A percentile compares a stretch with the other conserved stretches of the same genome.
Evolutionary conservation across 345 rosid species (phyloP).

Genomic region (Eucalyptus decipiens): DNA sequence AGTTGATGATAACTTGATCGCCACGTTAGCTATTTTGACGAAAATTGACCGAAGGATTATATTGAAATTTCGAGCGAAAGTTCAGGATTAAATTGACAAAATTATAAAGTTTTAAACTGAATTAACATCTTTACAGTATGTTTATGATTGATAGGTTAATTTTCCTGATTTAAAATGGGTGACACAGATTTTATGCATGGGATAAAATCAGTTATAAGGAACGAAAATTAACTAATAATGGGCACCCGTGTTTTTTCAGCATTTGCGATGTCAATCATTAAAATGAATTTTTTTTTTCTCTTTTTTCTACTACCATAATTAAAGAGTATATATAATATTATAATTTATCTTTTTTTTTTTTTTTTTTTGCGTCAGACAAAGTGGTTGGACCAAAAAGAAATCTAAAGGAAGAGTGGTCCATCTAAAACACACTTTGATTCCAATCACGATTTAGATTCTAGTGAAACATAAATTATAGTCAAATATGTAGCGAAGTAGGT

Average conservation of each 20-base stretch:
- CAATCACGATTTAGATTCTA: background rate
- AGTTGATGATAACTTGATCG: too few species aligned
- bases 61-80: rapidly evolving
- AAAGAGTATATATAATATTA: background rate
- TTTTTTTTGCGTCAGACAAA: too few species aligned
- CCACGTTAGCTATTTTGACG: too few species aligned
- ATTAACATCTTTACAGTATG: too few species aligned
- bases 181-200: too few species aligned
- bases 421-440: background rate
- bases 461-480: background rate
- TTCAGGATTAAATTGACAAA: background rate
- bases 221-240: background rate
- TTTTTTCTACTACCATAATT: background rate
- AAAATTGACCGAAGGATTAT: too few species aligned
- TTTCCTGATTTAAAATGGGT: too few species aligned
- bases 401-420: too few species aligned
- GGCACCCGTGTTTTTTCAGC: background rate
- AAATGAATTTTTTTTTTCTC: background rate
- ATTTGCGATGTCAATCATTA: background rate
- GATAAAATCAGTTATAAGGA: too few species aligned
- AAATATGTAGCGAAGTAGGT: background rate
- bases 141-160: too few species aligned
- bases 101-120: too few species aligned
- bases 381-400: too few species aligned
- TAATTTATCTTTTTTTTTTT: background rate